phyloP scores from a whole-genome alignment of 208 protist genomes.

The Trypanosoma caninum region DNA sequence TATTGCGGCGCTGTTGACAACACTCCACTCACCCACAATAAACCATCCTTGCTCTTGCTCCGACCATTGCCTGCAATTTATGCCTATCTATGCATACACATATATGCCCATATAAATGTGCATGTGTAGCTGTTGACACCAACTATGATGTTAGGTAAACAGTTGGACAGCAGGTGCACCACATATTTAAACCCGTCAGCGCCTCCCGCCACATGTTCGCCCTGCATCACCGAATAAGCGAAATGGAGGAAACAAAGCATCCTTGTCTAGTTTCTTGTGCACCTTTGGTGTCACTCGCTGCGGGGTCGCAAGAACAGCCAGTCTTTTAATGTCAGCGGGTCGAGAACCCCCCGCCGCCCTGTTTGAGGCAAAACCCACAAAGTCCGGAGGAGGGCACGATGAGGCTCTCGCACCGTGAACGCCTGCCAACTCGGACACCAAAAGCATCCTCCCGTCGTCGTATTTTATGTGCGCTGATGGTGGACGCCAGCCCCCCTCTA shows the following conservation, averaged over 20 bases:
- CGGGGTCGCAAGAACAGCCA: slow-evolving; percentile 46
- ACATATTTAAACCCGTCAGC: slow-evolving; percentile 13
- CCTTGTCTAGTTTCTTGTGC: slow-evolving; percentile 22
- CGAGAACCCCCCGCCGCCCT: neutral
- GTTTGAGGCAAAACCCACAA: no score
- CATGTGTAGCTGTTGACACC: no score
- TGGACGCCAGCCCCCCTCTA: slow-evolving; percentile 51
- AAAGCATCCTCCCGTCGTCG: slow-evolving; percentile 46
- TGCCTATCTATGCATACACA: no score
- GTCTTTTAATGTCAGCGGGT: slow-evolving; percentile 25
- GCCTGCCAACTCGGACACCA: slow-evolving; percentile 40
- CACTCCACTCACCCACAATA: no score
- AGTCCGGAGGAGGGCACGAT: no score
- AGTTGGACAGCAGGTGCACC: slow-evolving; percentile 1
- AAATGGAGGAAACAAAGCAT: slow-evolving; percentile 43
- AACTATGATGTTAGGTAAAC: no score
- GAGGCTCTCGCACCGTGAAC: neutral
- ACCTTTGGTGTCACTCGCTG: slow-evolving; percentile 37
- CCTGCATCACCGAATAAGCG: slow-evolving; percentile 39
- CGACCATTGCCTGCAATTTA: no score
- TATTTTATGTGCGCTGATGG: slow-evolving; percentile 42
- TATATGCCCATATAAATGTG: no score
- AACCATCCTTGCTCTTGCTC: no score
- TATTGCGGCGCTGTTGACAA: no score
- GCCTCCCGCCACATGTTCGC: neutral